Evolutionary conservation across 129 eudicot species (phyloP).

Genomic region (carrot (Daucus carota)): DNA sequence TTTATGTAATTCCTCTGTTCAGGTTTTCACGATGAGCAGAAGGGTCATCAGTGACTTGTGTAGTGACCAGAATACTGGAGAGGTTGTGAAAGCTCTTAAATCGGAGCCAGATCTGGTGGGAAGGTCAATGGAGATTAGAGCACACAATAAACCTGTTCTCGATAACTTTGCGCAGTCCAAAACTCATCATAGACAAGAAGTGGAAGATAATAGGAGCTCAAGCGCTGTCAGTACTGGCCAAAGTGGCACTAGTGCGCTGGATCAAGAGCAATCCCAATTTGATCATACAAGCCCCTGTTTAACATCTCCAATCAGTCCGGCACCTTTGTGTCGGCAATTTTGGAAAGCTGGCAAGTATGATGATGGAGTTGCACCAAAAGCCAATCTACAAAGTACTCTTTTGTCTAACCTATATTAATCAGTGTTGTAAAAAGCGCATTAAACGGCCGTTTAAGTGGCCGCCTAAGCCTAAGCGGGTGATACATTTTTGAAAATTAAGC

Average conservation of each 20-base stretch:
- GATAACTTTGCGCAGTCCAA: not conserved
- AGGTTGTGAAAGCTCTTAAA: not conserved
- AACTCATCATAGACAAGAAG: constrained; percentile 2
- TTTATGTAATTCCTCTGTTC: not conserved
- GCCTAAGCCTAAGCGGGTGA: no score
- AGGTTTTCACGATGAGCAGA: constrained; percentile 8
- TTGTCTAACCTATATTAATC: no score
- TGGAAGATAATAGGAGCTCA: constrained; percentile 13
- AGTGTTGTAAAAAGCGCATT: no score
- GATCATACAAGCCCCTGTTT: constrained; percentile 19
- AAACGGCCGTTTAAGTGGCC: no score
- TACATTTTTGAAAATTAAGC: no score
- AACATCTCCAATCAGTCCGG: constrained; percentile 19
- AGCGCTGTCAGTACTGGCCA: not conserved
- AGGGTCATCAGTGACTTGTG: not conserved
- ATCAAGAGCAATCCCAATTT: constrained; percentile 9
- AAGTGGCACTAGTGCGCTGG: constrained; percentile 13
- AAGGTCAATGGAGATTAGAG: constrained; percentile 6
- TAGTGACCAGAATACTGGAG: constrained; percentile 5
- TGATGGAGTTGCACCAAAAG: constrained; percentile 5
- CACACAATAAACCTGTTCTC: not conserved
- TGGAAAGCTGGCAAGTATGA: constrained; percentile 37
- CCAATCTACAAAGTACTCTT: constrained; percentile 17
- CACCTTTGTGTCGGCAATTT: constrained; percentile 38
- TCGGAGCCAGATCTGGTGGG: constrained; percentile 4